These are phyloP conservation scores for Aspergillus campestris DNA, from an alignment of 495 filamentous ascomycete genomes.

Conservation along the genomic window DNA sequence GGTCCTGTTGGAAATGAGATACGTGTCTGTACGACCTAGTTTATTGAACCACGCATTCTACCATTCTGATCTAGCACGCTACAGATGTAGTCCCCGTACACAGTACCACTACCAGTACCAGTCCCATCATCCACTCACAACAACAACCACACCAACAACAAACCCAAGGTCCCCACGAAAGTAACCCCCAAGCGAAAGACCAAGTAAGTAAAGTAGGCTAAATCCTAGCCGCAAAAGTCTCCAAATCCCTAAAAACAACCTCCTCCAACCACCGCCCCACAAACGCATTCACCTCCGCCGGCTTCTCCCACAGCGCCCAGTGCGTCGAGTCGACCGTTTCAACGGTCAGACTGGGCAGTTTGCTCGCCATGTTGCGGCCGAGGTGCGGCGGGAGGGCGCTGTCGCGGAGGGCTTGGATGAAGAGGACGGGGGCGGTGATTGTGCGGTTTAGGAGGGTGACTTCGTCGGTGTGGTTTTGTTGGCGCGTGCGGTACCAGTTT, in stretches of 20 bases:
- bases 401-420: constrained; percentile 66
- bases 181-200: not conserved
- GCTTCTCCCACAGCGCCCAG: constrained; percentile 62
- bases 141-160: not conserved
- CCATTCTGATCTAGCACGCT: too few species aligned
- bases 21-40: not conserved
- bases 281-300: constrained; percentile 45
- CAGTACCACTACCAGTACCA: not conserved
- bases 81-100: not conserved
- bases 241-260: constrained; percentile 18
- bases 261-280: constrained; percentile 42
- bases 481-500: constrained; percentile 72
- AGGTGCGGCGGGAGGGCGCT: constrained; percentile 57
- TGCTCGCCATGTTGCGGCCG: constrained; percentile 57
- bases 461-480: constrained; percentile 74
- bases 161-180: too few species aligned
- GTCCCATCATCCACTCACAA: not conserved
- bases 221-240: constrained; percentile 11
- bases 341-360: constrained; percentile 50
- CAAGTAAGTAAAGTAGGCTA: constrained; percentile 2
- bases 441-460: constrained; percentile 35
- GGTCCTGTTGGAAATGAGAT: too few species aligned
- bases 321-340: constrained; percentile 54
- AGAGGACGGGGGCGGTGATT: constrained; percentile 62
- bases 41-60: too few species aligned